Evolutionary conservation across 371 early-diverging fungal genomes (phyloP).

Genomic region (Mucor velutinosus): DNA sequence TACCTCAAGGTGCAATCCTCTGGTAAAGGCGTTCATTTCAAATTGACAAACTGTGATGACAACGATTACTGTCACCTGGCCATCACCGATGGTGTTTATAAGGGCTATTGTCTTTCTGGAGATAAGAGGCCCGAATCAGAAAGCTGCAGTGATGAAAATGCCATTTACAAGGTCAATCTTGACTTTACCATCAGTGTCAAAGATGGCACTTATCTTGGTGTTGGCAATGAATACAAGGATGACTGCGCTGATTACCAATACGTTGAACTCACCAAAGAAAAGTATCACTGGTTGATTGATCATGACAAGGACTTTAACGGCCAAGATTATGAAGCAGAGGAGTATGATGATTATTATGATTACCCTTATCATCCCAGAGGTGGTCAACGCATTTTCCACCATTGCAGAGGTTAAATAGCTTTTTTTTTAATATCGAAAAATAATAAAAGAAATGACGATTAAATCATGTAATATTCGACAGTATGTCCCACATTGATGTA

Average conservation of each 20-base stretch:
- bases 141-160: constrained; percentile 9
- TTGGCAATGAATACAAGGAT: constrained; percentile 11
- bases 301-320: not conserved
- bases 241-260: constrained; percentile 9
- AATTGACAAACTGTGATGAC: constrained; percentile 7
- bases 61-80: constrained; percentile 9
- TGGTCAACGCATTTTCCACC: constrained; percentile 5
- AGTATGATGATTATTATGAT: not conserved
- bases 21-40: constrained; percentile 11
- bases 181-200: constrained; percentile 8
- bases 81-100: constrained; percentile 12
- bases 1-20: constrained; percentile 7
- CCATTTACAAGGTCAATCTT: constrained; percentile 12
- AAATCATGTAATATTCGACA: not conserved
- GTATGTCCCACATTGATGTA: not conserved
- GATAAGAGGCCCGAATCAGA: constrained; percentile 11
- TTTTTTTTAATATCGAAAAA: not conserved
- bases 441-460: not conserved
- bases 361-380: constrained; percentile 36
- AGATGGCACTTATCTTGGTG: constrained; percentile 7
- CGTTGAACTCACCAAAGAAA: constrained; percentile 9
- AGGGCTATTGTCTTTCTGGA: constrained; percentile 14
- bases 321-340: not conserved
- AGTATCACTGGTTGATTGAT: constrained; percentile 13
- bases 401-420: not conserved